Base-by-base conservation (phyloP, 2,329 filamentous ascomycete genomes). In the Teratosphaeria epicoccoides region DNA sequence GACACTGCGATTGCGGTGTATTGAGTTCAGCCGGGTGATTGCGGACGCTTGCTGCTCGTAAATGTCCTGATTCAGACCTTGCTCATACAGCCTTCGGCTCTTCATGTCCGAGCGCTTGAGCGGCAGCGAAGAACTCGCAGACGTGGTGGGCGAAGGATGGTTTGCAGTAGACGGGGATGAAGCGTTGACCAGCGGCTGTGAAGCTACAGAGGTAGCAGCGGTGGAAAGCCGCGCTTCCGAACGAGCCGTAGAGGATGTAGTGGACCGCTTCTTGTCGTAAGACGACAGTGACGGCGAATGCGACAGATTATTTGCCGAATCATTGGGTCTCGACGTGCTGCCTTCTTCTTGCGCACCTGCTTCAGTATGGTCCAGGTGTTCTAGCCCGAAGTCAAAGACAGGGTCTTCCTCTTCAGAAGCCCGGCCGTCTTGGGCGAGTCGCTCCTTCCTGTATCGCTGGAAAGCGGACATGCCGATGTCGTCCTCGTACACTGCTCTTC, bases 121-220 rank as follows among this genome's bases (percentile, higher is more conserved):
- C 0, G 73, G 70, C 1, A 63, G 62, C 3, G 66, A 54, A 4
- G 53, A 62, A 52, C 59, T 62, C 51, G 62, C 64, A 55, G 56
- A 60, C 40, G 62, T 51, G 24, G 66, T 62, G 4, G 67, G 63
- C 55, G 90, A 87, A 0, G 88, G 93, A 20, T 82, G 81, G 45
- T 52, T 51, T n/a, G 57, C 69, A 62, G 20, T 71, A 44, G 66
- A 65, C 14, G 62, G 63, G 23, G 66, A 55, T 46, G 70, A 59
- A 7, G n/a, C 33, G 33, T 69, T 68, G 40, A 61, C 65, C 11
- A 67, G 64, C 4, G 68, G 67, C 57, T 91, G 87, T 0, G 89
- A 95, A n/a, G 83, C 81, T 48, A 94, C 75, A 0, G 91, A 96
- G 0, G 89, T 96, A 2, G 88, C 89, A 6, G 89, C 87, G 1